Evolutionary conservation across 495 filamentous ascomycete genomes (phyloP).

Genomic region (Tuber microsphaerosporum): DNA sequence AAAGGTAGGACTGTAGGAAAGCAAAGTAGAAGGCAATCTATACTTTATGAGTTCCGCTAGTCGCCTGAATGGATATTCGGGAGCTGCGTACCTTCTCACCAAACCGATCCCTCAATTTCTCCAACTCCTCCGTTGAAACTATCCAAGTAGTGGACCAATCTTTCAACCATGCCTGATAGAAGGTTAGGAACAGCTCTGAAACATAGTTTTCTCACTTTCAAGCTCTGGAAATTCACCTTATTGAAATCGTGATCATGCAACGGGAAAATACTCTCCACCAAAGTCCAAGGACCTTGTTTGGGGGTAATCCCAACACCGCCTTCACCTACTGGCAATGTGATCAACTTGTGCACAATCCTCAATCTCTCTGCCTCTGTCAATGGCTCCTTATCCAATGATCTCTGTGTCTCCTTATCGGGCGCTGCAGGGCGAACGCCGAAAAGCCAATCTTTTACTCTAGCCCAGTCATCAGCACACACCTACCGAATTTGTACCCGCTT

Average conservation of each 20-base stretch:
- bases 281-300: conserved; percentile 72
- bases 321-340: conserved; percentile 70
- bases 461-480: conserved; percentile 15
- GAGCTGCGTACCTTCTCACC: conserved; percentile 65
- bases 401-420: conserved; percentile 65
- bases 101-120: conserved; percentile 76
- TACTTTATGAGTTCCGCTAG: neutral
- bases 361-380: conserved; percentile 82
- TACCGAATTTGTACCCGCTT: neutral
- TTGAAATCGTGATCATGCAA: conserved; percentile 85
- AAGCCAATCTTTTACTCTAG: conserved; percentile 90
- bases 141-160: conserved; percentile 78
- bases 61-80: conserved; percentile 1
- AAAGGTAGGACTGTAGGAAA: conserved; percentile 87
- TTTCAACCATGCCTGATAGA: conserved; percentile 62
- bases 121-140: conserved; percentile 67
- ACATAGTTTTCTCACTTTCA: neutral
- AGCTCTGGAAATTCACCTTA: conserved; percentile 43
- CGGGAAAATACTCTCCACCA: conserved; percentile 77
- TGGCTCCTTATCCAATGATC: conserved; percentile 58
- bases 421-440: conserved; percentile 75
- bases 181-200: conserved; percentile 9
- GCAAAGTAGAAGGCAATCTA: conserved; percentile 91
- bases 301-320: conserved; percentile 88
- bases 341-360: conserved; percentile 75